phyloP scores from a whole-genome alignment of 495 filamentous ascomycete genomes.

The Aspergillus bridgeri region DNA sequence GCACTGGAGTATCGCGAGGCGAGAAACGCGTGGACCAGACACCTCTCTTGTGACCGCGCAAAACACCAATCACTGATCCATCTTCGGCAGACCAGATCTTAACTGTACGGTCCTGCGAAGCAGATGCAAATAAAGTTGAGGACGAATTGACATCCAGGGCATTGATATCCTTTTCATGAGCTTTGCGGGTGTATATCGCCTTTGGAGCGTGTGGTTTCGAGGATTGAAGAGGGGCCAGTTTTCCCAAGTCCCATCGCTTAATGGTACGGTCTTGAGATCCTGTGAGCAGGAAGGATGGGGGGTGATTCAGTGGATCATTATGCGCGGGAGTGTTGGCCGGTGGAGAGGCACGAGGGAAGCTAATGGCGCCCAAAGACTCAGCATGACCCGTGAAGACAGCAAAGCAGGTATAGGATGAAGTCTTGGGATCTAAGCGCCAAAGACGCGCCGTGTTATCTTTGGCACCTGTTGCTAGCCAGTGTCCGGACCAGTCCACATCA shows the following conservation, averaged over 20 bases:
- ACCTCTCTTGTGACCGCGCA: slow-evolving; percentile 87
- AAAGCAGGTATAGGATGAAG: slow-evolving; percentile 71
- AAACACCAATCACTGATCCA: slow-evolving; percentile 82
- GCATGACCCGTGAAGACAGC: slow-evolving; percentile 85
- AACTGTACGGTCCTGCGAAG: slow-evolving; percentile 92
- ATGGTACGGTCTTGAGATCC: slow-evolving; percentile 93
- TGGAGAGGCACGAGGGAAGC: slow-evolving; percentile 67
- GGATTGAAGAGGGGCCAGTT: slow-evolving; percentile 34
- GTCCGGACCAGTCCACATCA: slow-evolving; percentile 91
- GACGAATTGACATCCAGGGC: slow-evolving; percentile 75
- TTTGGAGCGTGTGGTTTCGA: slow-evolving; percentile 42
- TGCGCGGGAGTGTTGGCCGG: slow-evolving; percentile 60
- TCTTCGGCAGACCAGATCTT: slow-evolving; percentile 92
- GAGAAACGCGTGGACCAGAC: slow-evolving; percentile 94
- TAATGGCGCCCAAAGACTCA: slow-evolving; percentile 90
- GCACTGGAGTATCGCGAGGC: slow-evolving; percentile 70
- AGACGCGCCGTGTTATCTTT: slow-evolving; percentile 95
- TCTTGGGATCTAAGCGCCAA: slow-evolving; percentile 81
- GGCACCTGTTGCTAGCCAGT: slow-evolving; percentile 92
- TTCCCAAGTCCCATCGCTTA: slow-evolving; percentile 79
- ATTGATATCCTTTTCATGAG: slow-evolving; percentile 99
- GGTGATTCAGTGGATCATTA: slow-evolving; percentile 66
- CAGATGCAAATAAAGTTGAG: slow-evolving; percentile 78
- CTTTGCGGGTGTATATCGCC: slow-evolving; percentile 79
- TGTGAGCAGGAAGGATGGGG: slow-evolving; percentile 80